These are phyloP conservation scores for Cubamyces sp. DNA, from an alignment of 768 basidiomycete genomes.

Conservation along the genomic window DNA sequence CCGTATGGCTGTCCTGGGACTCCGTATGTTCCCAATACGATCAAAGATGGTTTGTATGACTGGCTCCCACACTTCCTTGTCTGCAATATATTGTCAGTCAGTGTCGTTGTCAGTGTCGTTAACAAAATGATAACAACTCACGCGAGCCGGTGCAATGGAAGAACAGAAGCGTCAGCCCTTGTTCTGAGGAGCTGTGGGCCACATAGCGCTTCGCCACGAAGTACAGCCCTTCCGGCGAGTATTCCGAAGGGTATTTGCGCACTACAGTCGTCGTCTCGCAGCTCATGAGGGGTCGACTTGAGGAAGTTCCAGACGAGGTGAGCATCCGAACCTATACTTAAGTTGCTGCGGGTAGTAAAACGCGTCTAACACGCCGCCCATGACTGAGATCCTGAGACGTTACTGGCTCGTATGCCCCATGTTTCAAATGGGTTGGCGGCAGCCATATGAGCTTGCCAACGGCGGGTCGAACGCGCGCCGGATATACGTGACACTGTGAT, in stretches of 20 bases:
- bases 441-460: too few relatives aligned
- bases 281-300: neutral
- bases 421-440: too few relatives aligned
- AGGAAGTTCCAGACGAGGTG: neutral
- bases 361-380: too few relatives aligned
- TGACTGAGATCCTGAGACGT: too few relatives aligned
- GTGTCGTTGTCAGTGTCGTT: neutral
- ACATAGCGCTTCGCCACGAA: constrained; percentile 9
- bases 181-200: neutral
- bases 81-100: constrained; percentile 33
- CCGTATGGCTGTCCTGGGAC: constrained; percentile 33
- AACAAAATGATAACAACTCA: constrained; percentile 32
- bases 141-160: constrained; percentile 53
- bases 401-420: too few relatives aligned
- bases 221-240: neutral
- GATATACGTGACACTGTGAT: too few relatives aligned
- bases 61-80: constrained; percentile 62
- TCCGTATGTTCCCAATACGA: constrained; percentile 28
- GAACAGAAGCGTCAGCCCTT: constrained; percentile 50
- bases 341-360: too few relatives aligned
- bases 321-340: neutral
- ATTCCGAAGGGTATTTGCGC: neutral
- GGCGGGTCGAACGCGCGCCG: too few relatives aligned
- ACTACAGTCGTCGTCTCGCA: neutral
- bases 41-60: constrained; percentile 44